phyloP scores from a whole-genome alignment of 2,329 filamentous ascomycete genomes.

The Cladosporium velox region DNA sequence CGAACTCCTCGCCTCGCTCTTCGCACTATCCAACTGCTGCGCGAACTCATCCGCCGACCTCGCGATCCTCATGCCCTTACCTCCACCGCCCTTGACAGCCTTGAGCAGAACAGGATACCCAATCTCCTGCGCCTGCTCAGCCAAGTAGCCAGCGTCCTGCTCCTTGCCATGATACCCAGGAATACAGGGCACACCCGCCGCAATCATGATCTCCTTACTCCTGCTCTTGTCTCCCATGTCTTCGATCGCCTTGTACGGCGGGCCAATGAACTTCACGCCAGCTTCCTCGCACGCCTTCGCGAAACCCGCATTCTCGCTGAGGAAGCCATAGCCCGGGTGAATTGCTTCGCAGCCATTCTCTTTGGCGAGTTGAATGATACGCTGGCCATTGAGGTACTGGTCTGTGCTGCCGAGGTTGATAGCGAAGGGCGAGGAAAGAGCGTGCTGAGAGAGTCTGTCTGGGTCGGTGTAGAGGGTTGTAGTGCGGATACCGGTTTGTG shows the following conservation, averaged over 20 bases:
- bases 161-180: slow-evolving; percentile 91
- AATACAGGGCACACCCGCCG: slow-evolving; percentile 92
- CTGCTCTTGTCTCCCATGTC: slow-evolving; percentile 90
- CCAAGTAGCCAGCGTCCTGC: slow-evolving; percentile 65
- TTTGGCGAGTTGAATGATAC: slow-evolving; percentile 86
- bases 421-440: slow-evolving; percentile 77
- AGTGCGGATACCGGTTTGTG: slow-evolving; percentile 84
- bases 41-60: slow-evolving; percentile 59
- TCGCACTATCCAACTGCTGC: slow-evolving; percentile 63
- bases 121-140: slow-evolving; percentile 72
- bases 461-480: slow-evolving; percentile 95
- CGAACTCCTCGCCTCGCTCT: slow-evolving; percentile 63
- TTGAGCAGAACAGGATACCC: slow-evolving; percentile 67
- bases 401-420: slow-evolving; percentile 80
- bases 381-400: slow-evolving; percentile 89
- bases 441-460: slow-evolving; percentile 84
- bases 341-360: slow-evolving; percentile 84
- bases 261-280: slow-evolving; percentile 91
- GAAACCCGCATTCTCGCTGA: slow-evolving; percentile 91
- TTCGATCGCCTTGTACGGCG: slow-evolving; percentile 73
- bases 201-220: slow-evolving; percentile 95
- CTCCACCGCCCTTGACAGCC: slow-evolving; percentile 65
- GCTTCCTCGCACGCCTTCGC: slow-evolving; percentile 85
- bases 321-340: slow-evolving; percentile 92
- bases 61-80: slow-evolving; percentile 71